Evolutionary conservation across 345 rosid species (phyloP).

Genomic region (Hibiscus tridactylites): DNA sequence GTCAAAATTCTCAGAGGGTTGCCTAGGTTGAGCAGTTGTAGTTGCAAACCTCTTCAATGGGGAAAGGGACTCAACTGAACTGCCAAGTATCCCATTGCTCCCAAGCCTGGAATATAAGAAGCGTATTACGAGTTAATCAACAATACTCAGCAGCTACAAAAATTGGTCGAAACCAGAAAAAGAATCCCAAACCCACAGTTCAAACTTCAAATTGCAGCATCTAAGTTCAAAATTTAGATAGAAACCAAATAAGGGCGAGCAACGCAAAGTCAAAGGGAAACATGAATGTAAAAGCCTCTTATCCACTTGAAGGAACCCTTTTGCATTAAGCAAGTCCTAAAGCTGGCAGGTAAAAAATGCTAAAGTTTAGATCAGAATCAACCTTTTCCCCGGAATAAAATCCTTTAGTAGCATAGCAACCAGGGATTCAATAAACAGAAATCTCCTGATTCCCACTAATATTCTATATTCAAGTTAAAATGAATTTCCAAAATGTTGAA

Average conservation of each 20-base stretch:
- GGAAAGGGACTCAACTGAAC: conserved; percentile 45
- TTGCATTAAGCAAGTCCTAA: not conserved
- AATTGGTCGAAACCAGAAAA: not conserved
- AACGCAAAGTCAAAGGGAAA: not conserved
- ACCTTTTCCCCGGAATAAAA: conserved; percentile 12
- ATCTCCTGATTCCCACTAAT: not conserved
- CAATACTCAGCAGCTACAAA: not conserved
- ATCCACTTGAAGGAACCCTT: not conserved
- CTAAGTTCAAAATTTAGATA: not conserved
- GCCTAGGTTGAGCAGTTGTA: conserved; percentile 25
- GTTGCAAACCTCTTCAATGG: conserved; percentile 48
- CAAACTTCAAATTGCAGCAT: not conserved
- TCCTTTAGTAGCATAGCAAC: not conserved
- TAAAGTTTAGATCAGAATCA: conserved; percentile 9
- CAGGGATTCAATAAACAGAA: conserved; percentile 19
- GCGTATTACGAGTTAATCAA: not conserved
- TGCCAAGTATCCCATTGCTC: conserved; percentile 46
- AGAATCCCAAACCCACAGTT: not conserved
- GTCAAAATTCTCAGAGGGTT: conserved; percentile 38
- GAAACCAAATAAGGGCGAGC: not conserved
- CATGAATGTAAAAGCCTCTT: not conserved
- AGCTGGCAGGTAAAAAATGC: conserved; percentile 1
- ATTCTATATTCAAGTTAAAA: conserved; percentile 2
- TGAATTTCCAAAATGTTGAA: not conserved
- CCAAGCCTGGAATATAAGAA: conserved; percentile 38